Conservation (phyloP, 805 yeast species). For the Brettanomyces custersianus region DNA sequence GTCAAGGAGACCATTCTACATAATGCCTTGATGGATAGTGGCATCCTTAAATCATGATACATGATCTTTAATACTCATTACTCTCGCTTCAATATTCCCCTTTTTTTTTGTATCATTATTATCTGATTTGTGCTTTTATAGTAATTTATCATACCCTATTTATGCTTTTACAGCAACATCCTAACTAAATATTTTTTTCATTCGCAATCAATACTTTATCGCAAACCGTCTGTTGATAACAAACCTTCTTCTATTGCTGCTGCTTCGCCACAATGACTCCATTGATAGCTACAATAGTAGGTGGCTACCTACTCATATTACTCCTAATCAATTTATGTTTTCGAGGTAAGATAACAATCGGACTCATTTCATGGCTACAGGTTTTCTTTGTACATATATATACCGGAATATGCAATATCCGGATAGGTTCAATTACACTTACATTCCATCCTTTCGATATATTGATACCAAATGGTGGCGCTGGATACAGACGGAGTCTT, state of each 20-base stretch:
- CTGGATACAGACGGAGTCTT: too few relatives aligned
- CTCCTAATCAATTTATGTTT: background rate
- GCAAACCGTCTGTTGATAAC: too few relatives aligned
- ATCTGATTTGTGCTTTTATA: too few relatives aligned
- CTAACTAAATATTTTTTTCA: too few relatives aligned
- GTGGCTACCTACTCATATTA: slow-evolving; percentile 4
- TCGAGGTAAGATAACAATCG: background rate
- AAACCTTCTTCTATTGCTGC: too few relatives aligned
- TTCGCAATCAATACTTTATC: too few relatives aligned
- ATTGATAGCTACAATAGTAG: slow-evolving; percentile 46
- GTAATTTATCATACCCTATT: too few relatives aligned
- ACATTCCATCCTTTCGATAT: background rate
- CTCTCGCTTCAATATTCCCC: too few relatives aligned
- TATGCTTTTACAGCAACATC: too few relatives aligned
- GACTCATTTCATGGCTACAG: background rate
- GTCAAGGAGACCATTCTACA: slow-evolving; percentile 50
- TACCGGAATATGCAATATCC: background rate
- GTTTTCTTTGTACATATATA: background rate
- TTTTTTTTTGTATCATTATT: too few relatives aligned
- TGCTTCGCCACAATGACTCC: slow-evolving; percentile 44
- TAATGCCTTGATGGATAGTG: slow-evolving; percentile 47
- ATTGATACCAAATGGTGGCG: too few relatives aligned
- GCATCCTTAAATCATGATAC: slow-evolving; percentile 32
- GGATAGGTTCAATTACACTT: background rate
- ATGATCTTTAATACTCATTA: too few relatives aligned